Conservation (phyloP, 257 asterid genomes). For the Plantago ovata region DNA sequence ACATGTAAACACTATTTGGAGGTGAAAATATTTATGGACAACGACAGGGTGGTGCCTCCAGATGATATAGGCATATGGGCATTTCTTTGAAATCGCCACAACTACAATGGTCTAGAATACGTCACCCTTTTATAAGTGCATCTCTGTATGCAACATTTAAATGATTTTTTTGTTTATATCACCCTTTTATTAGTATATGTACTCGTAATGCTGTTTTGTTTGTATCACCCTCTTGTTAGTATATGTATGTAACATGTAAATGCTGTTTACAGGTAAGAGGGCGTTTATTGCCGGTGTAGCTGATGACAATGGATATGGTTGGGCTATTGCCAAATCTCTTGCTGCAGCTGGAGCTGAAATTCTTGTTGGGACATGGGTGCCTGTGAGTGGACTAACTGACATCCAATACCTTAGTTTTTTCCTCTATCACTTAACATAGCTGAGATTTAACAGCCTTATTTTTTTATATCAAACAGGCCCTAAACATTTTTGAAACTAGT, state of each 20-base stretch:
- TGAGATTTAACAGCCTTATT: constrained; percentile 22
- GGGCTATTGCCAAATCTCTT: constrained; percentile 90
- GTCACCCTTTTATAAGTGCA: too few relatives aligned
- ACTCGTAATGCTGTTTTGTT: too few relatives aligned
- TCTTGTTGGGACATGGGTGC: constrained; percentile 91
- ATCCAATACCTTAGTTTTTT: constrained; percentile 5
- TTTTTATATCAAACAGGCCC: constrained; percentile 51
- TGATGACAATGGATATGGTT: constrained; percentile 90
- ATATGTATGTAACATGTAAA: not conserved
- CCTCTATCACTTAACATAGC: constrained; percentile 9
- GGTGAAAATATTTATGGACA: too few relatives aligned
- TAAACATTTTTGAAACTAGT: constrained; percentile 83
- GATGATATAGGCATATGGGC: too few relatives aligned
- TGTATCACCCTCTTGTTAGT: too few relatives aligned
- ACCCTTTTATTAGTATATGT: too few relatives aligned
- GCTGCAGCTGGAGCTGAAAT: constrained; percentile 95
- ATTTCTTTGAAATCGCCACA: too few relatives aligned
- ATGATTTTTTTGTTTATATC: too few relatives aligned
- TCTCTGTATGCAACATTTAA: too few relatives aligned
- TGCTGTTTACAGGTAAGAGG: constrained; percentile 52
- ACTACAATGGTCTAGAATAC: too few relatives aligned
- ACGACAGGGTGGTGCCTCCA: too few relatives aligned
- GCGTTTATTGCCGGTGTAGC: constrained; percentile 93
- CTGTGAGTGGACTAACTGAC: constrained; percentile 46
- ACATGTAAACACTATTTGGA: too few relatives aligned